phyloP scores from a whole-genome alignment of 257 asterid genomes.

The Fraxinus excelsior region DNA sequence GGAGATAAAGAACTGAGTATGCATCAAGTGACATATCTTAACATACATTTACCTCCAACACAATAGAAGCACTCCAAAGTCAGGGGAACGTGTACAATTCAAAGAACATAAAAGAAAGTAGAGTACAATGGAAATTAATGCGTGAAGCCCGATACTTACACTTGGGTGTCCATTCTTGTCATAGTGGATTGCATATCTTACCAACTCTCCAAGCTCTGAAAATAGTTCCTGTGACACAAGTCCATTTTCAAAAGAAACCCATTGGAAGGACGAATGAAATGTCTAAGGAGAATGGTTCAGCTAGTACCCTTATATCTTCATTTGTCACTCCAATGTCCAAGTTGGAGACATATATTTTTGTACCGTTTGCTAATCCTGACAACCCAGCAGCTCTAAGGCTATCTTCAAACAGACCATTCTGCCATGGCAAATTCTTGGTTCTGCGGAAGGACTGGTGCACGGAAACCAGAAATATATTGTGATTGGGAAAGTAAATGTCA shows the following conservation, averaged over 20 bases:
- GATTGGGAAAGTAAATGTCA: conserved; percentile 58
- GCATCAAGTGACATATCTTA: neutral
- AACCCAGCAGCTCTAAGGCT: conserved; percentile 87
- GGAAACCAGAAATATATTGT: conserved; percentile 66
- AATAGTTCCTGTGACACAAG: conserved; percentile 79
- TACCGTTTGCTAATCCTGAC: conserved; percentile 63
- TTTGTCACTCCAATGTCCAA: conserved; percentile 78
- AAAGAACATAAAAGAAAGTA: neutral
- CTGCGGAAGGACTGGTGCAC: conserved; percentile 89
- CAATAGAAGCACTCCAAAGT: conserved; percentile 12
- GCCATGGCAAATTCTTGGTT: conserved; percentile 85
- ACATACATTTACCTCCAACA: neutral
- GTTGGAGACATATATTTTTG: conserved; percentile 71
- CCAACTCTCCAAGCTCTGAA: conserved; percentile 81
- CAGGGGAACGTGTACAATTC: neutral
- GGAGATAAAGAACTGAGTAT: neutral
- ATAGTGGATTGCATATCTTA: conserved; percentile 77
- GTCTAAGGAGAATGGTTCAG: conserved; percentile 29
- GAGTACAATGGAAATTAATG: neutral
- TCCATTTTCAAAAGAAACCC: conserved; percentile 38
- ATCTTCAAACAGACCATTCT: conserved; percentile 81
- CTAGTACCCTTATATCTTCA: conserved; percentile 90
- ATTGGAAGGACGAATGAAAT: conserved; percentile 30
- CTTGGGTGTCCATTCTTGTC: conserved; percentile 89
- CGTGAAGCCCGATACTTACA: conserved; percentile 51